A percentile compares a stretch with the other conserved stretches of the same genome.
Evolutionary conservation across 2,329 filamentous ascomycete genomes (phyloP).

Genomic region (Trichoderma polysporum): DNA sequence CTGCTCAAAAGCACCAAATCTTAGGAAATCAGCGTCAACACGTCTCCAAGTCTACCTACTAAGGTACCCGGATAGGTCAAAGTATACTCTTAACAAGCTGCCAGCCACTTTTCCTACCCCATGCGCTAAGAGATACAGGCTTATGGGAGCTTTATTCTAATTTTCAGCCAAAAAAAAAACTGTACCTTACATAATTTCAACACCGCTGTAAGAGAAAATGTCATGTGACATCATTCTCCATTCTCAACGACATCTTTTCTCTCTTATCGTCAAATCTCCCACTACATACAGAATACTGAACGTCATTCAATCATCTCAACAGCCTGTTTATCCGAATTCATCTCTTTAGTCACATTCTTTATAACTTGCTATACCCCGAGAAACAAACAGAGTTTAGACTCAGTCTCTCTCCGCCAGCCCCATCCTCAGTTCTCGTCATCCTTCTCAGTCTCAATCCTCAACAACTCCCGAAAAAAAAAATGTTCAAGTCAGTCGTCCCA

Average conservation of each 20-base stretch:
- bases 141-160: no score
- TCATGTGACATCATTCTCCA: background rate
- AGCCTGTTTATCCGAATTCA: background rate
- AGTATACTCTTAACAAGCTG: background rate
- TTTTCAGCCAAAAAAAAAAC: no score
- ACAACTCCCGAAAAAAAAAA: background rate
- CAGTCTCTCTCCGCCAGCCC: no score
- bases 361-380: background rate
- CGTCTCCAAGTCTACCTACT: background rate
- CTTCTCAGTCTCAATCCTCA: no score
- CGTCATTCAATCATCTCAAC: background rate
- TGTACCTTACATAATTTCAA: no score
- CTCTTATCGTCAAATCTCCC: background rate
- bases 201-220: background rate
- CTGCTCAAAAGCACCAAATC: no score
- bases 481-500: conserved; percentile 17
- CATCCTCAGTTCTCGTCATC: no score
- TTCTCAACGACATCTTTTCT: background rate
- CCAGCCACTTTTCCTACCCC: background rate
- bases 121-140: background rate
- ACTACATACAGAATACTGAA: background rate
- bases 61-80: background rate
- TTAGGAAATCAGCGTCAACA: background rate
- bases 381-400: background rate
- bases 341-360: background rate